These are phyloP conservation scores for Larix kaempferi DNA, from an alignment of 75 land plant genomes.

Conservation along the genomic window DNA sequence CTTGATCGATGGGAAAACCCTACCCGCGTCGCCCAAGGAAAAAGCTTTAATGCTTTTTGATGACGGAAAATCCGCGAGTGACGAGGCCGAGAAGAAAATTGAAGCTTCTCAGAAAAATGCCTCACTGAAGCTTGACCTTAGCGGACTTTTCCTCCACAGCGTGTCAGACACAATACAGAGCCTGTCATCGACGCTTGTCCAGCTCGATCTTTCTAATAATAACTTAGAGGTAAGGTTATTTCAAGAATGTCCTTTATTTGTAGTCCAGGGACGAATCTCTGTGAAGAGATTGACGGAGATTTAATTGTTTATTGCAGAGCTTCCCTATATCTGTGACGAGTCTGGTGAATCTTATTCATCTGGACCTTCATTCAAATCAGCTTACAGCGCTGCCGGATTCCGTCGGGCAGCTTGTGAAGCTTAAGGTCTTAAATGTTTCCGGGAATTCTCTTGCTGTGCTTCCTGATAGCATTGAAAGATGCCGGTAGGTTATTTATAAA, in stretches of 20 bases:
- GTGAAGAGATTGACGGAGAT: too few relatives aligned
- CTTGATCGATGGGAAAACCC: background rate
- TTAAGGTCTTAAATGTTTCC: slow-evolving; percentile 56
- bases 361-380: slow-evolving; percentile 67
- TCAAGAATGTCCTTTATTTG: background rate
- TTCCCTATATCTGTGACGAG: slow-evolving; percentile 55
- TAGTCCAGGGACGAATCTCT: too few relatives aligned
- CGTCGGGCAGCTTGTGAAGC: slow-evolving; percentile 57
- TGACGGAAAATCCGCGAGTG: background rate
- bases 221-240: slow-evolving; percentile 41
- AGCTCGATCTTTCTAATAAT: slow-evolving; percentile 57
- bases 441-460: slow-evolving; percentile 63
- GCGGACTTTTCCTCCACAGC: background rate
- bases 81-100: background rate
- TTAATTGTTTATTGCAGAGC: slow-evolving; percentile 15
- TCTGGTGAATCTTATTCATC: slow-evolving; percentile 42
- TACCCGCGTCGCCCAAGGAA: background rate
- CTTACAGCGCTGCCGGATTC: slow-evolving; percentile 55
- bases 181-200: slow-evolving; percentile 14
- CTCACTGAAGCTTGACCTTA: background rate
- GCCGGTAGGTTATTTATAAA: slow-evolving; percentile 48
- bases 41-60: background rate
- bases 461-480: slow-evolving; percentile 69
- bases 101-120: background rate
- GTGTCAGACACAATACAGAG: background rate